Evolutionary conservation across 2,329 filamentous ascomycete species (phyloP).

Genomic region (Cercospora brassicicola): DNA sequence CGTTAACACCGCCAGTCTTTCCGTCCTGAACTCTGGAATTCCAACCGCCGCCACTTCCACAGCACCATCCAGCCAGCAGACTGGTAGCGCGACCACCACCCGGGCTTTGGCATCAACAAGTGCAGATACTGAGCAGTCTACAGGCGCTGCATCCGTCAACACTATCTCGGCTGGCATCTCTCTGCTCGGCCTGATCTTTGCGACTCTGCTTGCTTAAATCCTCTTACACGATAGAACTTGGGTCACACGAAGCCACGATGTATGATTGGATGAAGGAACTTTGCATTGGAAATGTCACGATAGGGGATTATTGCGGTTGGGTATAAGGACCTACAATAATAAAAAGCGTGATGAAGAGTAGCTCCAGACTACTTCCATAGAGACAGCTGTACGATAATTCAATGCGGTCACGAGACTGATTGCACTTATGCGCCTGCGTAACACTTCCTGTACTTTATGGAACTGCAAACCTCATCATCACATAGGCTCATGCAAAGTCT

Average conservation of each 20-base stretch:
- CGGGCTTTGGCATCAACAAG: slow-evolving; percentile 12
- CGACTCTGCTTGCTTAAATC: background rate
- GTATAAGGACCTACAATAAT: background rate
- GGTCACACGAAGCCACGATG: background rate
- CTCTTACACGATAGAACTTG: background rate
- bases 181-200: slow-evolving; percentile 29
- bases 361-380: background rate
- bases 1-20: slow-evolving; percentile 31
- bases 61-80: slow-evolving; percentile 11
- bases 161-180: slow-evolving; percentile 24
- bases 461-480: too few relatives aligned
- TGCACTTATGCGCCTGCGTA: background rate
- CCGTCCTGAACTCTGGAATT: slow-evolving; percentile 27
- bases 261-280: background rate
- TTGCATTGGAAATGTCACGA: background rate
- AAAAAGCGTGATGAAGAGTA: background rate
- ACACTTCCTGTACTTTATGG: too few relatives aligned
- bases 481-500: too few relatives aligned
- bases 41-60: slow-evolving; percentile 17
- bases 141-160: slow-evolving; percentile 22
- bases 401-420: background rate
- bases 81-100: slow-evolving; percentile 11
- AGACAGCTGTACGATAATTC: background rate
- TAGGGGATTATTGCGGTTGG: background rate
- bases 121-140: slow-evolving; percentile 16